phyloP scores from a whole-genome alignment of 2,329 filamentous ascomycete species.

The Aspergillus uvarum region DNA sequence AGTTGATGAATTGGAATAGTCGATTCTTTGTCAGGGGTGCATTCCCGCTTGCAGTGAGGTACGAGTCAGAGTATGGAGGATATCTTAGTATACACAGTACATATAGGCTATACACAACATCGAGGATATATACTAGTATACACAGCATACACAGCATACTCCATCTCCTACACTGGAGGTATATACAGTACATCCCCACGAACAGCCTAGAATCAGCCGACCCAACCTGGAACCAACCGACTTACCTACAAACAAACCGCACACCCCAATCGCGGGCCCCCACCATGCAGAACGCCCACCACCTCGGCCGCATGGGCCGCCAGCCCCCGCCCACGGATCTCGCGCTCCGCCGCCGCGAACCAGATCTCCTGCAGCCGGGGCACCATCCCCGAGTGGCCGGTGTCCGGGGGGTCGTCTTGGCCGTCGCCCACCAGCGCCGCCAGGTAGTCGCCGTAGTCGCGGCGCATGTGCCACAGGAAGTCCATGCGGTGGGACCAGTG shows the following conservation, averaged over 20 bases:
- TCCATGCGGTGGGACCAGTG: constrained; percentile 19
- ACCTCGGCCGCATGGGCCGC: background rate
- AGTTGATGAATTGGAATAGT: too few relatives aligned
- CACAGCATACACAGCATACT: too few relatives aligned
- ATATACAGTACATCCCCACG: too few relatives aligned
- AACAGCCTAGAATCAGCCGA: too few relatives aligned
- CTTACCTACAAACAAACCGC: background rate
- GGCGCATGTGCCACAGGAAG: constrained; percentile 28
- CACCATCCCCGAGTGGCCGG: background rate
- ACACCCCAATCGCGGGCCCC: background rate
- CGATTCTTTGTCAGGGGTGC: too few relatives aligned
- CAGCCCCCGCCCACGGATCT: constrained; percentile 14
- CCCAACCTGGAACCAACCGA: background rate
- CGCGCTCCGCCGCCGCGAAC: constrained; percentile 26
- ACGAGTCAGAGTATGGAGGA: too few relatives aligned
- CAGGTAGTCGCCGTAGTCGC: constrained; percentile 22
- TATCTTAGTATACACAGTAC: too few relatives aligned
- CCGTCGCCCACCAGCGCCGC: background rate
- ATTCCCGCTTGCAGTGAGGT: too few relatives aligned
- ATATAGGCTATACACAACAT: too few relatives aligned
- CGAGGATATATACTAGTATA: too few relatives aligned
- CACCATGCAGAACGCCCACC: background rate
- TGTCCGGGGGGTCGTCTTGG: background rate
- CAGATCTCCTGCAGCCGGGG: constrained; percentile 20
- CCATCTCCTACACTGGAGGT: too few relatives aligned